These are phyloP conservation scores for Amaranthus tricolor DNA, from an alignment of 179 eudicot species.

Conservation along the genomic window DNA sequence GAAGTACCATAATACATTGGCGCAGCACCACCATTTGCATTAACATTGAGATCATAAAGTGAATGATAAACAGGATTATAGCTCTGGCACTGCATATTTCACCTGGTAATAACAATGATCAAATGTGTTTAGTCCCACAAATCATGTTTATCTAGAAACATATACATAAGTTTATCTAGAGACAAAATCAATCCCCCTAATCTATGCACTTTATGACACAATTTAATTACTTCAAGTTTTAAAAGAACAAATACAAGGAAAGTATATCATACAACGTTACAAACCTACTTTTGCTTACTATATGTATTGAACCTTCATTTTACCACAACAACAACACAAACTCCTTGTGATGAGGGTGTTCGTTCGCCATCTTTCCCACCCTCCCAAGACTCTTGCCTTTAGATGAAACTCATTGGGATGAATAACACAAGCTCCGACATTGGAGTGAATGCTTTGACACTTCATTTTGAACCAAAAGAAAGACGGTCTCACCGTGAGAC, in stretches of 20 bases:
- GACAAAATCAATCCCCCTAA: background rate
- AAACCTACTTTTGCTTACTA: background rate
- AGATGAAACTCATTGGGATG: too few relatives aligned
- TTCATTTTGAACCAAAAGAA: too few relatives aligned
- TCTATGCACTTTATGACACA: background rate
- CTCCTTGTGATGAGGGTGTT: too few relatives aligned
- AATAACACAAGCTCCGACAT: too few relatives aligned
- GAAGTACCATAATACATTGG: slow-evolving; percentile 22
- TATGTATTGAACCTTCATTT: too few relatives aligned
- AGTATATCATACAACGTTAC: too few relatives aligned
- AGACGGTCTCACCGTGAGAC: too few relatives aligned
- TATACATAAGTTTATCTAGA: background rate
- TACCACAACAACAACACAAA: too few relatives aligned
- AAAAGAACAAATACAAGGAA: background rate
- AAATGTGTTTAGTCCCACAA: slow-evolving; percentile 10
- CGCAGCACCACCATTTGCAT: slow-evolving; percentile 24
- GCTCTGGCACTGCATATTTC: slow-evolving; percentile 38
- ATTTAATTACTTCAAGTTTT: background rate
- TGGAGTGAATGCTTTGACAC: too few relatives aligned
- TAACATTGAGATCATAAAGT: slow-evolving; percentile 36
- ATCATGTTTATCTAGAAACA: background rate
- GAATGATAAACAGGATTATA: slow-evolving; percentile 33
- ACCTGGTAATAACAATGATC: slow-evolving; percentile 30
- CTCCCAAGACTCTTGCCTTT: too few relatives aligned
- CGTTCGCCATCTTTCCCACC: too few relatives aligned